These are phyloP conservation scores for Scutellaria galericulata DNA, from an alignment of 257 asterid species.

Conservation along the genomic window DNA sequence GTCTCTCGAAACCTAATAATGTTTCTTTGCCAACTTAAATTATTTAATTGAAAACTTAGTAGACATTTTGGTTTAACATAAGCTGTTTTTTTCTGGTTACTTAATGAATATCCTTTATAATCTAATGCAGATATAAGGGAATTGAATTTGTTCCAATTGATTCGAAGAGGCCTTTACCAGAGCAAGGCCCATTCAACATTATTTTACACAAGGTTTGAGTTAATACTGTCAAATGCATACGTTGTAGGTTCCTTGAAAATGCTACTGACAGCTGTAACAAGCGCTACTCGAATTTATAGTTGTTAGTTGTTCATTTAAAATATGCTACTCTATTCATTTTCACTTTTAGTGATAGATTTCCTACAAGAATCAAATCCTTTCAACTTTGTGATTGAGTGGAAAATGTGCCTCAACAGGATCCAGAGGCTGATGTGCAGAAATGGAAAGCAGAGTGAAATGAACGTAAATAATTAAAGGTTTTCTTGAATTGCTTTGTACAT, in stretches of 20 bases:
- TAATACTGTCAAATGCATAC: conserved; percentile 21
- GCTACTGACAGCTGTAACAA: neutral
- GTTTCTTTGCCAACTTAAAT: too few relatives aligned
- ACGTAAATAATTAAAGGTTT: neutral
- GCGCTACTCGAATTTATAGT: neutral
- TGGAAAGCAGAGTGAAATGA: neutral
- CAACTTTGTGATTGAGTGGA: neutral
- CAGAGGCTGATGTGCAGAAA: neutral
- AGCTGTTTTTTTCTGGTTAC: conserved; percentile 27
- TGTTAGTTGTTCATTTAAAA: neutral
- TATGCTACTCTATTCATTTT: conserved; percentile 6
- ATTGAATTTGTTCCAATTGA: conserved; percentile 82
- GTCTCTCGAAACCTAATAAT: neutral
- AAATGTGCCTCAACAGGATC: conserved; percentile 14
- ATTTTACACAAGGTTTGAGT: conserved; percentile 82
- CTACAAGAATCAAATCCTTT: conserved; percentile 9
- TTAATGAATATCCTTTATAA: conserved; percentile 18
- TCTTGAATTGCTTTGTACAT: neutral
- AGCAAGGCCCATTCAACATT: conserved; percentile 90
- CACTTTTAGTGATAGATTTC: neutral
- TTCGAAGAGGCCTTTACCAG: conserved; percentile 71
- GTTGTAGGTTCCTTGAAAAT: conserved; percentile 11
- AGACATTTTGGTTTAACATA: conserved; percentile 27
- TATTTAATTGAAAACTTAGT: neutral
- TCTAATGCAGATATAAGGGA: conserved; percentile 75